Evolutionary conservation across 176 grass and related monocot genomes (phyloP).

Genomic region (Zea luxurians): DNA sequence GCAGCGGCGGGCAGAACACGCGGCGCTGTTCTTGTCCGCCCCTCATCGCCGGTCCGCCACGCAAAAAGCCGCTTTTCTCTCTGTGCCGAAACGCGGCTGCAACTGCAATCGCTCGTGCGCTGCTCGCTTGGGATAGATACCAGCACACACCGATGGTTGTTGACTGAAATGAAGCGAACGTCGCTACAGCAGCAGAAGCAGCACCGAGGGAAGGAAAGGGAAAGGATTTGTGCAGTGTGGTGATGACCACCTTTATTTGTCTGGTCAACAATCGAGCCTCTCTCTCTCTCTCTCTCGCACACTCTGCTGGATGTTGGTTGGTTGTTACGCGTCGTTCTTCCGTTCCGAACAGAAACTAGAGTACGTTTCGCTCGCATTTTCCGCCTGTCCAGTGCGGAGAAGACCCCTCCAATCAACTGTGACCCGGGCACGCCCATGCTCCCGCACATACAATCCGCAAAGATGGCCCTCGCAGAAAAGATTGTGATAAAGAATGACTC

Average conservation of each 20-base stretch:
- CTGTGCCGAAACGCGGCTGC: slow-evolving; percentile 2
- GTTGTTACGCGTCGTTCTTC: not conserved
- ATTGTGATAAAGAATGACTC: slow-evolving; percentile 13
- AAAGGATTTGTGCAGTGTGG: not conserved
- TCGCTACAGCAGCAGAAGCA: not conserved
- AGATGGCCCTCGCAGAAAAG: not conserved
- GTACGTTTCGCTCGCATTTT: not conserved
- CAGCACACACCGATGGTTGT: not conserved
- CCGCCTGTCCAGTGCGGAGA: too few relatives aligned
- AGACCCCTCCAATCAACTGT: not conserved
- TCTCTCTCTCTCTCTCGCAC: not conserved
- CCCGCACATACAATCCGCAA: too few relatives aligned
- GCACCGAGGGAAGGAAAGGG: not conserved
- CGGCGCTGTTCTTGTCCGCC: not conserved
- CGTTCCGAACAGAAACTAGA: not conserved
- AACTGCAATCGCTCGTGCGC: too few relatives aligned
- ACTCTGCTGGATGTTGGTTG: not conserved
- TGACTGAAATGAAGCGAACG: not conserved
- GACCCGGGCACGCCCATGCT: not conserved
- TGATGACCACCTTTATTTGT: slow-evolving; percentile 24
- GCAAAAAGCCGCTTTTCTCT: slow-evolving; percentile 27
- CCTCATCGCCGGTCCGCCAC: not conserved
- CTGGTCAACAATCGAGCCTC: not conserved
- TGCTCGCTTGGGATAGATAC: not conserved
- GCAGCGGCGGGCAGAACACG: slow-evolving; percentile 40